Percentiles rank a stretch among this genome's conserved stretches.
Evolutionary conservation across 1,284 basidiomycete species (phyloP).

Genomic region (Ustilago nuda): DNA sequence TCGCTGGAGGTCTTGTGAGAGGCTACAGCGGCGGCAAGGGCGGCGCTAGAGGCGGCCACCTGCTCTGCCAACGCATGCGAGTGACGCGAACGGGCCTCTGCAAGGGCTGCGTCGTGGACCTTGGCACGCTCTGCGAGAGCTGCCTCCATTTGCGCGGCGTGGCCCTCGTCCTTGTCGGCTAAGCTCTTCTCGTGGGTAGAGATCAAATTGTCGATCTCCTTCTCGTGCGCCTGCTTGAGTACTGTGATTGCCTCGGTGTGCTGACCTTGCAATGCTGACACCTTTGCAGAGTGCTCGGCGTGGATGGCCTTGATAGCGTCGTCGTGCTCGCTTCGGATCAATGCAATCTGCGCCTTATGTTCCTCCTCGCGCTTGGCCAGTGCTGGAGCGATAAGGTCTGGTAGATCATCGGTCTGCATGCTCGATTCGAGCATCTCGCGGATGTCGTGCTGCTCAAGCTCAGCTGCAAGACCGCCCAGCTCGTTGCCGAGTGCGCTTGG

Average conservation of each 20-base stretch:
- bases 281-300: slow-evolving; percentile 33
- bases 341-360: slow-evolving; percentile 41
- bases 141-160: slow-evolving; percentile 33
- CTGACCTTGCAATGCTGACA: slow-evolving; percentile 37
- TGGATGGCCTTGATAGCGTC: slow-evolving; percentile 35
- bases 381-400: slow-evolving; percentile 46
- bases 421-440: slow-evolving; percentile 33
- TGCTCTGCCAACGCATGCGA: slow-evolving; percentile 56
- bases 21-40: slow-evolving; percentile 46
- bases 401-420: slow-evolving; percentile 49
- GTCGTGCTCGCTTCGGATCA: slow-evolving; percentile 44
- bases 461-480: slow-evolving; percentile 42
- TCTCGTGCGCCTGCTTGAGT: slow-evolving; percentile 40
- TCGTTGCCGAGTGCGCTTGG: slow-evolving; percentile 57
- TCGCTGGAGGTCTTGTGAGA: slow-evolving; percentile 49
- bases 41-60: slow-evolving; percentile 50
- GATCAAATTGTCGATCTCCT: slow-evolving; percentile 26
- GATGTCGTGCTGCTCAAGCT: slow-evolving; percentile 22
- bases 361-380: slow-evolving; percentile 39
- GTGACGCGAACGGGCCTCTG: slow-evolving; percentile 60
- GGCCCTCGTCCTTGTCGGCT: slow-evolving; percentile 28
- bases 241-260: slow-evolving; percentile 38
- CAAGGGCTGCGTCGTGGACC: slow-evolving; percentile 52
- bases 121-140: slow-evolving; percentile 47
- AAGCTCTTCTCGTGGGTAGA: slow-evolving; percentile 34